Conservation (phyloP, 352 stramenopile species). For the Phytophthora constricta region DNA sequence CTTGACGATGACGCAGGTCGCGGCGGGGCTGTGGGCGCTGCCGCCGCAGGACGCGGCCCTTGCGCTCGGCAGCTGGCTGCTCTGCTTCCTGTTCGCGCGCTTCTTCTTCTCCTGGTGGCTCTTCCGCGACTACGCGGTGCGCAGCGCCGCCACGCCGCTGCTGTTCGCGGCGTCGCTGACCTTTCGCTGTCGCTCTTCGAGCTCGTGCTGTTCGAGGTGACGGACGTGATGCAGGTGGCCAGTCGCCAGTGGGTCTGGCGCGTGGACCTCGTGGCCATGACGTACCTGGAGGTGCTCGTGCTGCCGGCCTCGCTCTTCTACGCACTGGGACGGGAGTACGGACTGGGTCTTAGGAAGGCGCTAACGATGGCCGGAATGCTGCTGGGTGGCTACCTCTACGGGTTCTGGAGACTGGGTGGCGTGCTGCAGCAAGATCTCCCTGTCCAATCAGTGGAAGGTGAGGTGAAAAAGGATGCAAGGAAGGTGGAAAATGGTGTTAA, state of each 20-base stretch:
- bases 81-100: conserved; percentile 73
- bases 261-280: conserved; percentile 79
- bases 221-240: conserved; percentile 62
- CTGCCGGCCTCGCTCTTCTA: conserved; percentile 82
- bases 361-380: conserved; percentile 24
- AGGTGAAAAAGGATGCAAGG: conserved; percentile 3
- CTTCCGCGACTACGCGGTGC: conserved; percentile 86
- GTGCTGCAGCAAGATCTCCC: conserved; percentile 57
- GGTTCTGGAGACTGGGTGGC: conserved; percentile 74
- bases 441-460: conserved; percentile 55
- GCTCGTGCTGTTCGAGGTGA: conserved; percentile 85
- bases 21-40: conserved; percentile 30
- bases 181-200: conserved; percentile 85
- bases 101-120: conserved; percentile 88
- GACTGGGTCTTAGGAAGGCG: conserved; percentile 36
- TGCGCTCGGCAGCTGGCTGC: conserved; percentile 51
- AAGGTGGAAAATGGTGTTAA: background rate
- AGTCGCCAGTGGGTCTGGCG: conserved; percentile 82
- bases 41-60: conserved; percentile 37
- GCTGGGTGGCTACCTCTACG: conserved; percentile 70
- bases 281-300: conserved; percentile 78
- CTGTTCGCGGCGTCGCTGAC: conserved; percentile 80
- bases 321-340: conserved; percentile 72
- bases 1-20: background rate
- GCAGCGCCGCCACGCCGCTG: conserved; percentile 53